phyloP scores from a whole-genome alignment of 148 eudicot genomes.

The Polygonum aviculare region DNA sequence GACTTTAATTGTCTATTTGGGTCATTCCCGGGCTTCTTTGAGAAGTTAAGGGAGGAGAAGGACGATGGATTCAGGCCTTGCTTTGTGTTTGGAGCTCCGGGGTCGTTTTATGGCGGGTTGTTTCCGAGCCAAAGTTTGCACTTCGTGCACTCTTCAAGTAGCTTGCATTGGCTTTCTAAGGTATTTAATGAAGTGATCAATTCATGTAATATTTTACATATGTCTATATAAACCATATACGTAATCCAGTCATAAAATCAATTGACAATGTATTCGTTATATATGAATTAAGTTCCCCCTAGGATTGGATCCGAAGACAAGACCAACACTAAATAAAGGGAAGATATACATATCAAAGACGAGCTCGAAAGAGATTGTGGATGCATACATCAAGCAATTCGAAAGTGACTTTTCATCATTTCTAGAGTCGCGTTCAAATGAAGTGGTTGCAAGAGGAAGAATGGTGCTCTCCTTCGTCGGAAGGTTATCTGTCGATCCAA shows the following conservation, averaged over 20 bases:
- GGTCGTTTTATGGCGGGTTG: no score
- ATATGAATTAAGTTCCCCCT: not conserved
- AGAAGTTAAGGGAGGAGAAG: no score
- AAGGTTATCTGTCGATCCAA: slow-evolving; percentile 12
- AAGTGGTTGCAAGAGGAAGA: slow-evolving; percentile 42
- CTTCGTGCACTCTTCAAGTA: slow-evolving; percentile 68
- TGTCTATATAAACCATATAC: no score
- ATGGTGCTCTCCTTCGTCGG: slow-evolving; percentile 61
- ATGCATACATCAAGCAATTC: slow-evolving; percentile 44
- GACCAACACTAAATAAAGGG: not conserved
- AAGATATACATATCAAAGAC: no score
- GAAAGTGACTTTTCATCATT: slow-evolving; percentile 35
- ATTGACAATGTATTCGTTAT: not conserved
- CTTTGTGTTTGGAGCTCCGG: no score
- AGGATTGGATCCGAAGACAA: not conserved
- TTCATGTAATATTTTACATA: no score
- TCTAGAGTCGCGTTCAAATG: slow-evolving; percentile 41
- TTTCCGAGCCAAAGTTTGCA: slow-evolving; percentile 30
- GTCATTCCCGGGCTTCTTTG: no score
- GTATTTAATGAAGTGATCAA: slow-evolving; percentile 15
- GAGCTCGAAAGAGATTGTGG: not conserved
- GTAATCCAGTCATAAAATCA: no score
- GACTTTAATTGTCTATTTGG: no score
- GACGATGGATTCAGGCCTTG: no score
- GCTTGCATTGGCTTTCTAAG: slow-evolving; percentile 82